These are phyloP conservation scores for Otatea glauca DNA, from an alignment of 176 grass and related monocot genomes.

Conservation along the genomic window DNA sequence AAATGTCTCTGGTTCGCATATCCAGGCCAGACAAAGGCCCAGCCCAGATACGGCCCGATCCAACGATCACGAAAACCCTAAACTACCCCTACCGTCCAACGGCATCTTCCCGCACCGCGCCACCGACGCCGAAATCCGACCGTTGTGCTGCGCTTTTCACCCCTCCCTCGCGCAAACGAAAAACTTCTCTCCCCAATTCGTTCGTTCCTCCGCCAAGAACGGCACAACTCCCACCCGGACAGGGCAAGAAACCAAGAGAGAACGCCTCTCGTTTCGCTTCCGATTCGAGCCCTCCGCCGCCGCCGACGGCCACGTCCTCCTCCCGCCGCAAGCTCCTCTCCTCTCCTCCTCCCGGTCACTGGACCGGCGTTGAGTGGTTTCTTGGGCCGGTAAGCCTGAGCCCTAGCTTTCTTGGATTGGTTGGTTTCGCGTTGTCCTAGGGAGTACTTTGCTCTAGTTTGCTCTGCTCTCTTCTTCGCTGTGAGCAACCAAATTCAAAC, in stretches of 20 bases:
- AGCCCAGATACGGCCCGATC: no score
- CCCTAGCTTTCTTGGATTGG: not conserved
- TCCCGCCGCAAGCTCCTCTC: not conserved
- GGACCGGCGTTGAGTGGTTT: not conserved
- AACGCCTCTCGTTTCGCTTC: not conserved
- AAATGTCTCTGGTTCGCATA: no score
- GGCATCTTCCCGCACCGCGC: not conserved
- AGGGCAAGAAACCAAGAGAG: not conserved
- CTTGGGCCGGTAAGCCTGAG: not conserved
- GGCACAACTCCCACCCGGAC: not conserved
- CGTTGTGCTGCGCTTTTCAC: conserved; percentile 34
- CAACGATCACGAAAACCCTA: no score
- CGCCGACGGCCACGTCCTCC: no score
- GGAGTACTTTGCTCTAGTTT: not conserved
- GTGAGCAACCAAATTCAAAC: not conserved
- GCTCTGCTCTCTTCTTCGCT: no score
- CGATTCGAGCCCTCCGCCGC: conserved; percentile 6
- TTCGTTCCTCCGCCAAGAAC: not conserved
- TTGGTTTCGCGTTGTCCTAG: not conserved
- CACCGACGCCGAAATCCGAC: conserved; percentile 43
- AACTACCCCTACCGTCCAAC: not conserved
- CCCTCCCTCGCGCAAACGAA: not conserved
- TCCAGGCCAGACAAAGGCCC: no score
- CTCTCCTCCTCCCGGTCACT: not conserved
- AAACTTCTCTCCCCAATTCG: not conserved